Base-by-base conservation (phyloP, 2,329 filamentous ascomycete genomes). In the Ceratocystiopsis sp. region DNA sequence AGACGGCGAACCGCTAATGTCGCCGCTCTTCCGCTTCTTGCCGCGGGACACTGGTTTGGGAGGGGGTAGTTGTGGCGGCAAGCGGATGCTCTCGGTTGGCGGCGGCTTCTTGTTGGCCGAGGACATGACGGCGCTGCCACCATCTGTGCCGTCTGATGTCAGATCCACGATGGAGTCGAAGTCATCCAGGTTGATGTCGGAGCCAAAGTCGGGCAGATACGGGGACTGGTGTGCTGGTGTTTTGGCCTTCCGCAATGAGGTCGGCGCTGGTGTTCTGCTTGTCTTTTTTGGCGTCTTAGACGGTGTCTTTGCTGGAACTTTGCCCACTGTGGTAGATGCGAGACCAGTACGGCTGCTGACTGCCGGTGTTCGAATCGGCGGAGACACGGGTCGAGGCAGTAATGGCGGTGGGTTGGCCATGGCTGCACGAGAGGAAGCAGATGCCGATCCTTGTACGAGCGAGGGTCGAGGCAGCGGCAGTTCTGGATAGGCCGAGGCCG, bases 21-120 rank as follows among this genome's bases (percentile, higher is more conserved):
- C 65, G 19, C 57, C 58, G 47, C 68, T 71, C 52, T 73, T 74
- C 47, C 69, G 57, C 54, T 74, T 75, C 54, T 65, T 70, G 16
- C 59, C 59, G 38, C 61, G 60, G 10, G 25, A 29, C 5, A 11
- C 10, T 8, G 6, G 25, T 38, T 56, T 64, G 25, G 25, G 9
- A 8, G 25, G 25, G 2, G 59, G 48, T 11, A 54, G 41, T 6
- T 61, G 61, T 25, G 62, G 59, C 1, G 62, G 55, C 15, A 67
- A 38, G 42, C 55, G 61, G 2, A 58, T 53, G 37, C 61, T 59
- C 3, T 62, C 58, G 13, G 54, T 41, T 3, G 47, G 37, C 4
- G 47, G 37, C 4, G 13, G 9, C 25, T 8, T 29, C 25, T 29
- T 29, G 3, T 39, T 13, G 8, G 45, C 43, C 6, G 49, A 49